A percentile compares a stretch with the other conserved stretches of the same genome.
Conservation (phyloP, 305 asterid species). For the Solanum hybrid region DNA sequence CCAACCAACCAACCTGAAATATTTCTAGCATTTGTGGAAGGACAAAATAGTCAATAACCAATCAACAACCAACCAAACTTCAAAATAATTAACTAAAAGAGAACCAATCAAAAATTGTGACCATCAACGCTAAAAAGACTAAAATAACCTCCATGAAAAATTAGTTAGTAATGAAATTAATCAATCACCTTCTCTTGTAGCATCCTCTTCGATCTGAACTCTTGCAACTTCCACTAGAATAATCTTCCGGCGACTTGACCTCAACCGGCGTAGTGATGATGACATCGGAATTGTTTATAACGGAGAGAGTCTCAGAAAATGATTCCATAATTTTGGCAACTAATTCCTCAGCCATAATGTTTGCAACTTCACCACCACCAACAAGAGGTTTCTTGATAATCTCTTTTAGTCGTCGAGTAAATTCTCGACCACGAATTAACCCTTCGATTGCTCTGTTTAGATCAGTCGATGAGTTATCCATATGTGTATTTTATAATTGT, state of each 20-base stretch:
- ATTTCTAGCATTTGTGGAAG: background rate
- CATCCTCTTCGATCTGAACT: constrained; percentile 55
- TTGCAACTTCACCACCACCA: constrained; percentile 1
- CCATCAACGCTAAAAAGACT: background rate
- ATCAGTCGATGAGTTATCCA: background rate
- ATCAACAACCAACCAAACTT: background rate
- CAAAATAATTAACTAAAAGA: background rate
- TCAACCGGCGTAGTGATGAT: background rate
- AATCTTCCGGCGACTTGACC: constrained; percentile 22
- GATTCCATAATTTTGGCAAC: constrained; percentile 29
- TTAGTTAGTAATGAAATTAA: background rate
- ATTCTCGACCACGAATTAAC: constrained; percentile 40
- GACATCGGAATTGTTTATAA: constrained; percentile 21
- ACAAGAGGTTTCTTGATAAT: constrained; percentile 9
- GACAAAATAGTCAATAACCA: constrained; percentile 1
- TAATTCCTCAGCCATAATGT: constrained; percentile 14
- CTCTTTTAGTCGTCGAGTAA: constrained; percentile 28
- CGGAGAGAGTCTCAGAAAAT: constrained; percentile 29
- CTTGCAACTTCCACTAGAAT: constrained; percentile 35
- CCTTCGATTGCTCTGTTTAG: constrained; percentile 28
- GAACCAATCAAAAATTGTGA: background rate
- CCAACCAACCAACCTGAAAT: background rate
- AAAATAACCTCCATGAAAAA: background rate
- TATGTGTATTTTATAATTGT: background rate
- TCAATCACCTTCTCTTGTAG: constrained; percentile 54